These are phyloP conservation scores for Odontarrhena argentea DNA, from an alignment of 345 rosid species.

Conservation along the genomic window DNA sequence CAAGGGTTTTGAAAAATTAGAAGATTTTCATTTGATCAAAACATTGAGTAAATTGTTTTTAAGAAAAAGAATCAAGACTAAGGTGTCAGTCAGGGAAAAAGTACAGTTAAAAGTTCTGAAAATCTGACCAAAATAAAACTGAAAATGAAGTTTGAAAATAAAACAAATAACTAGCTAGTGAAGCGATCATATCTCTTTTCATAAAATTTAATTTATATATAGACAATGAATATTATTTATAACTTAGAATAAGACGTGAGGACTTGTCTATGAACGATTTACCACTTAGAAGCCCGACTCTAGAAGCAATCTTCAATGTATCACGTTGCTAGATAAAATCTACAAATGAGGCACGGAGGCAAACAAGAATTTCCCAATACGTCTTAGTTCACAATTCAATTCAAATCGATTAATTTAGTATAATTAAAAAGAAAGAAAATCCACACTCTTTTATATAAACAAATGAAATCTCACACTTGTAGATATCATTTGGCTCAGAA, in stretches of 20 bases:
- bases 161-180: no score
- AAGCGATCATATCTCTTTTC: no score
- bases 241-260: background rate
- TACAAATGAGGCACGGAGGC: background rate
- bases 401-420: constrained; percentile 11
- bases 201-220: no score
- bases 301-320: constrained; percentile 16
- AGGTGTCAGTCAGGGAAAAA: no score
- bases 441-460: no score
- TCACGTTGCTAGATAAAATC: constrained; percentile 3
- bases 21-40: no score
- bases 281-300: constrained; percentile 15
- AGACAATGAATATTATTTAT: background rate
- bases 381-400: background rate
- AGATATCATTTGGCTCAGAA: constrained; percentile 16
- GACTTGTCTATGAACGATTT: constrained; percentile 8
- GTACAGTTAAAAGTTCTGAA: no score
- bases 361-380: background rate
- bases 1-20: no score
- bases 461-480: background rate
- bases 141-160: no score
- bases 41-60: no score
- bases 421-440: background rate
- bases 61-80: no score
- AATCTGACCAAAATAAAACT: no score